These are phyloP conservation scores for Lepidium africanum DNA, from an alignment of 345 rosid species.

Conservation along the genomic window DNA sequence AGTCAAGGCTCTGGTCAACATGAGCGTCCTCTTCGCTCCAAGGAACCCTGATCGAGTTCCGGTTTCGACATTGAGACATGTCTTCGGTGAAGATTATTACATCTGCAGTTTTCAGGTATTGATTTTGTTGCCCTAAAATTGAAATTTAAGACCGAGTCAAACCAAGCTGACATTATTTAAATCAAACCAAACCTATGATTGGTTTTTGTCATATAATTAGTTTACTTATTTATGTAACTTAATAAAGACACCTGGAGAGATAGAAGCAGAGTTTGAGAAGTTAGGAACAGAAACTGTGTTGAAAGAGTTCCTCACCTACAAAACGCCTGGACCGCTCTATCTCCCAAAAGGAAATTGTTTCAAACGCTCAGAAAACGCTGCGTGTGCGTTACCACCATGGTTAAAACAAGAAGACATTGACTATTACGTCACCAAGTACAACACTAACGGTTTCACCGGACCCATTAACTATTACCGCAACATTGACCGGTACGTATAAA, in stretches of 20 bases:
- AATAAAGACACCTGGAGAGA: conserved; percentile 52
- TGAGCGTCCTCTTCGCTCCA: conserved; percentile 43
- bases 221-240: neutral
- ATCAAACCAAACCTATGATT: neutral
- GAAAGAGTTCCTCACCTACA: conserved; percentile 38
- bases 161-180: neutral
- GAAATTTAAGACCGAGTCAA: neutral
- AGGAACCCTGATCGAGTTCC: conserved; percentile 54
- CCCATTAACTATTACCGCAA: conserved; percentile 74
- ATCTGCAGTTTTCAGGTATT: conserved; percentile 76
- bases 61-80: conserved; percentile 30
- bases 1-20: conserved; percentile 54
- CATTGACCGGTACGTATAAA: conserved; percentile 40
- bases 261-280: conserved; percentile 50
- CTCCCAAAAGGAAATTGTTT: conserved; percentile 49
- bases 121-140: neutral
- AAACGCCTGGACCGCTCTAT: conserved; percentile 44
- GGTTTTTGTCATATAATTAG: neutral
- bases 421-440: conserved; percentile 42
- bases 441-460: conserved; percentile 68
- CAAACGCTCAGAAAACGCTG: conserved; percentile 18
- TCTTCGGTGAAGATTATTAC: conserved; percentile 66
- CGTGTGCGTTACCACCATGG: conserved; percentile 57
- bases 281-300: conserved; percentile 43
- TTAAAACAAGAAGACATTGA: conserved; percentile 47